Base-by-base conservation (phyloP, 129 eudicot genomes). In the Deinandra increscens region DNA sequence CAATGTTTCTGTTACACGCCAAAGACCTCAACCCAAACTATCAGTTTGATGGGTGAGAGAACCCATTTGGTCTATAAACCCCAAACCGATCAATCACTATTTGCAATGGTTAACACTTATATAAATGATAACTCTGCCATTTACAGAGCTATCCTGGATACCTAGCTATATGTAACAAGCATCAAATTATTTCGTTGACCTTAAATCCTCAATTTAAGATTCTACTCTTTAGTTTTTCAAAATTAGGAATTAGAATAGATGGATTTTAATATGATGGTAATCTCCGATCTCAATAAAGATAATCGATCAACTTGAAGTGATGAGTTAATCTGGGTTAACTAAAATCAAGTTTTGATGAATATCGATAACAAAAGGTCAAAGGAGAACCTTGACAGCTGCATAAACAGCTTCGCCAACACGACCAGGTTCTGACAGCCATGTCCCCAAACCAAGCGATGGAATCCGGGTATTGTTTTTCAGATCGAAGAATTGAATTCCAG, bases 391-490 rank as follows among this genome's bases (percentile, higher is more conserved):
- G 58, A 75, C 74, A 31, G 79, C 79, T 12, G 73, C 51, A 12
- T 50, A 31, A 20, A 75, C 80, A 22, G 80, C 80, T 34, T 75
- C 53, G 49, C 61, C 80, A n/a, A 75, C 80, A n/a, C 58, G 43
- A 75, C 80, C 80, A 58, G 80, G 74, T 43, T 75, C 80, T 51
- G 80, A 59, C 58, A 58, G 80, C 74, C 80, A 75, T 46, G 80
- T 75, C n/a, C 80, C 80, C 9, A 75, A 6, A 58, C 80, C 80
- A 45, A 75, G 51, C 0, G 80, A 67, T 22, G 74, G 80, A 45
- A 75, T 75, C 68, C 13, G 51, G 11, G 53, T 58, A 1, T 66
- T 44, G 74, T 75, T 75, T 4, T 29, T 12, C 18, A 75, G 66
- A 31, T 75, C 73, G n/a, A 75, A 75, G 49, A 34, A 56, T 5